Evolutionary conservation across 2,329 filamentous ascomycete genomes (phyloP).

Genomic region (Xylaria sp.): DNA sequence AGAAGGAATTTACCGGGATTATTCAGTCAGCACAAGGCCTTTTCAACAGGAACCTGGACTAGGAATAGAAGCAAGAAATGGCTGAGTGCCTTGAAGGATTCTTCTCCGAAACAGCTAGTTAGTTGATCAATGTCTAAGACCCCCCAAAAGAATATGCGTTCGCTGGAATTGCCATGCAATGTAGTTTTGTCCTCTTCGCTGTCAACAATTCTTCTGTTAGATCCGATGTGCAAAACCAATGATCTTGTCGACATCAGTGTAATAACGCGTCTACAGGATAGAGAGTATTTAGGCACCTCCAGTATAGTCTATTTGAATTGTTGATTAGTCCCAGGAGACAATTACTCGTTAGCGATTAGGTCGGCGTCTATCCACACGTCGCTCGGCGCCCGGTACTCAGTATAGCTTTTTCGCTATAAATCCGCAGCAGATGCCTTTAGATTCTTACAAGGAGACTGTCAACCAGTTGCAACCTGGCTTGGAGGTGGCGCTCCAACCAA

Average conservation of each 20-base stretch:
- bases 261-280: neutral
- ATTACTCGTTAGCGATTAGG: neutral
- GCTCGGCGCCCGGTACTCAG: neutral
- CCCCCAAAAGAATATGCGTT: neutral
- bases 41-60: neutral
- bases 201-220: neutral
- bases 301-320: neutral
- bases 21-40: neutral
- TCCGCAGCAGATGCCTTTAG: slow-evolving; percentile 1
- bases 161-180: neutral
- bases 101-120: neutral
- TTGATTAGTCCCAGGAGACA: neutral
- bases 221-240: neutral
- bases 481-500: slow-evolving; percentile 25
- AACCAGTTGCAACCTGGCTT: slow-evolving; percentile 13
- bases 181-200: neutral
- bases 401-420: slow-evolving; percentile 12
- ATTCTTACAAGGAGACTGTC: slow-evolving; percentile 31
- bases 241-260: neutral
- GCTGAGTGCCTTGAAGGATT: slow-evolving; percentile 5
- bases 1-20: neutral
- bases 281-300: neutral
- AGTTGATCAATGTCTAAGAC: neutral
- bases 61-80: neutral
- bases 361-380: neutral